Evolutionary conservation across 805 yeast species (phyloP).

Genomic region (Saccharomycopsis lassenensis): DNA sequence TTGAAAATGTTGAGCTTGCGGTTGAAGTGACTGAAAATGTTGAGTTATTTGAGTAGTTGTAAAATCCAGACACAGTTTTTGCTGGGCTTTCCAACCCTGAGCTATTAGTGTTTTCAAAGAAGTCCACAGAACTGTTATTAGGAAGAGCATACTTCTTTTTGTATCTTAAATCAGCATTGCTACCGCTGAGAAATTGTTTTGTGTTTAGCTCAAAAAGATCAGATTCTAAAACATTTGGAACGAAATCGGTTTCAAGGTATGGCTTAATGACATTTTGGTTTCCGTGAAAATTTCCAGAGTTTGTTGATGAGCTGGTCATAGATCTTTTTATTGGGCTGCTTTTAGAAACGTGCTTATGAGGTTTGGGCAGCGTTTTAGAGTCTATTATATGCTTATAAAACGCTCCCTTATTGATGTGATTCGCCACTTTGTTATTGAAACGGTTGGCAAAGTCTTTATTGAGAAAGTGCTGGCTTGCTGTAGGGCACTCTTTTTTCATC

Average conservation of each 20-base stretch:
- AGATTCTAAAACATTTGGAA: conserved; percentile 9
- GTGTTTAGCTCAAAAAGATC: conserved; percentile 10
- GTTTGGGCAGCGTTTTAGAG: background rate
- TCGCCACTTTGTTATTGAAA: conserved; percentile 11
- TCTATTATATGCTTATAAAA: conserved; percentile 6
- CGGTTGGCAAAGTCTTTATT: conserved; percentile 13
- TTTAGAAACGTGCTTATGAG: background rate
- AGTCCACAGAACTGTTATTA: conserved; percentile 11
- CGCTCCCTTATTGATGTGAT: conserved; percentile 10
- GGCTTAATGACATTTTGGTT: conserved; percentile 3
- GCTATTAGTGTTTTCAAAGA: conserved; percentile 1
- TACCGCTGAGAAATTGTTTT: conserved; percentile 5
- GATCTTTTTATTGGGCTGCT: background rate
- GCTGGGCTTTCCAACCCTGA: too few species aligned
- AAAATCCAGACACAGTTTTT: too few species aligned
- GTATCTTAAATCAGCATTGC: conserved; percentile 12
- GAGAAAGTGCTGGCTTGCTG: too few species aligned
- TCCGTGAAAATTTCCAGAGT: background rate
- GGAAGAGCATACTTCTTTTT: conserved; percentile 18
- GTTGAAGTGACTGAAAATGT: conserved; percentile 8
- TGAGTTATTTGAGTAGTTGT: conserved; percentile 9
- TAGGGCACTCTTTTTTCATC: background rate
- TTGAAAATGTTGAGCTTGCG: conserved; percentile 8
- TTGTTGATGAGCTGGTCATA: background rate
- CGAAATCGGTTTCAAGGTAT: conserved; percentile 7